Evolutionary conservation across 176 grass and related monocot genomes (phyloP).

Genomic region (Alopecurus myosuroides): DNA sequence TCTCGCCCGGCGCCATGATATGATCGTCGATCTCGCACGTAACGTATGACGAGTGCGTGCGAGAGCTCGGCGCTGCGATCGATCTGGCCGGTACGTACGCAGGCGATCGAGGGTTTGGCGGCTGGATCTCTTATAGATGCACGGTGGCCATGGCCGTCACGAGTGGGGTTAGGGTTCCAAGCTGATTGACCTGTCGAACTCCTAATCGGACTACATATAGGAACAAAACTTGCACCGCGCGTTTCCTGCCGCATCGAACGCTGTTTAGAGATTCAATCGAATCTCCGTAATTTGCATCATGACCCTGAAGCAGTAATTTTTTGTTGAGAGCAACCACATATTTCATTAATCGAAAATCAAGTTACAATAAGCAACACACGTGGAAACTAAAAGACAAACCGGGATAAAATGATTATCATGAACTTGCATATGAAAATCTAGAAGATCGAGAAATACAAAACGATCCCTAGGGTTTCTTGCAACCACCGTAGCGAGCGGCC

Average conservation of each 20-base stretch:
- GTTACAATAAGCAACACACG: no score
- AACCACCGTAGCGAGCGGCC: no score
- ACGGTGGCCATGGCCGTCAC: not conserved
- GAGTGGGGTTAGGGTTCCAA: not conserved
- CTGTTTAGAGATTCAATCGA: not conserved
- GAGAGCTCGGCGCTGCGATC: not conserved
- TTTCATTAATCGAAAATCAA: no score
- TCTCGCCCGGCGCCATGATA: not conserved
- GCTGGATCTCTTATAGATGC: not conserved
- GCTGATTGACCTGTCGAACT: not conserved
- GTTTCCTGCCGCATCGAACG: not conserved
- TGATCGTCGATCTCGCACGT: not conserved
- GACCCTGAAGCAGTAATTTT: no score
- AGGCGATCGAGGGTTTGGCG: not conserved
- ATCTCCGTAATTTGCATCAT: no score
- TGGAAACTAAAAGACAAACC: no score
- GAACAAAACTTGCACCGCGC: not conserved
- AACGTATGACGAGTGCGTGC: not conserved
- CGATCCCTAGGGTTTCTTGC: no score
- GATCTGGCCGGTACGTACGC: not conserved
- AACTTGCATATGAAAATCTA: no score
- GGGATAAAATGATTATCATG: no score
- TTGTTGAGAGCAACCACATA: no score
- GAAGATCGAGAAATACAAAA: no score
- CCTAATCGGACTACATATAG: not conserved